Conservation (phyloP, 345 rosid species). For the Euclidium syriacum region DNA sequence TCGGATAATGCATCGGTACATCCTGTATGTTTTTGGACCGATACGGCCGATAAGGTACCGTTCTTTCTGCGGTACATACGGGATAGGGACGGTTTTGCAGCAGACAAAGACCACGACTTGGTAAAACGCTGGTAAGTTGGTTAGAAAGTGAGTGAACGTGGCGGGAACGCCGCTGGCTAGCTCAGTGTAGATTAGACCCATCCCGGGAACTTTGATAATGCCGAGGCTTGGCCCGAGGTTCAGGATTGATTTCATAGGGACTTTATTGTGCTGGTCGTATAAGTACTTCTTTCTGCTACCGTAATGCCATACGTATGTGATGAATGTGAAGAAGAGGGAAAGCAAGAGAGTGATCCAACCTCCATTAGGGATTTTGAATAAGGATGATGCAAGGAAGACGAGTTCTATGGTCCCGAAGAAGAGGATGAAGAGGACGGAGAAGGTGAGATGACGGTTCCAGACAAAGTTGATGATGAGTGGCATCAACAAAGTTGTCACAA, state of each 20-base stretch:
- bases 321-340: slow-evolving; percentile 39
- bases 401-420: slow-evolving; percentile 71
- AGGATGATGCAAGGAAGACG: slow-evolving; percentile 54
- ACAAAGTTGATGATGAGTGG: slow-evolving; percentile 72
- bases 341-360: slow-evolving; percentile 83
- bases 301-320: slow-evolving; percentile 80
- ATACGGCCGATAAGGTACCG: slow-evolving; percentile 83
- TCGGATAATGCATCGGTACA: slow-evolving; percentile 87
- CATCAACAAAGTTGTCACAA: slow-evolving; percentile 66
- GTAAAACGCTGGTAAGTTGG: slow-evolving; percentile 86
- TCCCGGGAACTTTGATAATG: slow-evolving; percentile 81
- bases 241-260: slow-evolving; percentile 75
- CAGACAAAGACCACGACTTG: slow-evolving; percentile 86
- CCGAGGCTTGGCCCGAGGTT: slow-evolving; percentile 82
- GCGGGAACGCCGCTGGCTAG: slow-evolving; percentile 77
- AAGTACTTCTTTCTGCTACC: slow-evolving; percentile 74
- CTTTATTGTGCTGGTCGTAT: slow-evolving; percentile 75
- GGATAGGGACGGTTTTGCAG: slow-evolving; percentile 77
- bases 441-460: slow-evolving; percentile 46
- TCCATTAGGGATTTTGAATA: slow-evolving; percentile 58
- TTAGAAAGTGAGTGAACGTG: slow-evolving; percentile 74
- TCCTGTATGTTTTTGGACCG: slow-evolving; percentile 84
- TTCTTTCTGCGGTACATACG: slow-evolving; percentile 72
- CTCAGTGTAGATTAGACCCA: slow-evolving; percentile 83
- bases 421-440: slow-evolving; percentile 48